Base-by-base conservation (phyloP, 306 rosid species). In the Pyrus communis region DNA sequence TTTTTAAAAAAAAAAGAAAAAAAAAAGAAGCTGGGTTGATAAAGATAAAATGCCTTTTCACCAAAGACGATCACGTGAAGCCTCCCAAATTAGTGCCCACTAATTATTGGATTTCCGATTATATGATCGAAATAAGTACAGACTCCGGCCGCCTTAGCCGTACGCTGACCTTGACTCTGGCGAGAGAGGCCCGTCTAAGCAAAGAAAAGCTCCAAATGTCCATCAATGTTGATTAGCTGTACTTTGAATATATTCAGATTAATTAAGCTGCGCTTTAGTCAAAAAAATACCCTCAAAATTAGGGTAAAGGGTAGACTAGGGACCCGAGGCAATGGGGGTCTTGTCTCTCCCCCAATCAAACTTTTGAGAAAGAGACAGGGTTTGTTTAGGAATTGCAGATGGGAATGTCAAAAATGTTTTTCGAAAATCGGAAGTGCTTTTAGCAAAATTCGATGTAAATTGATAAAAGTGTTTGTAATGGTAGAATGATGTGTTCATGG, bases 11-110 rank as follows among this genome's bases (percentile, higher is more conserved):
- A 1, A 14, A 46, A 12, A 46, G 2, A 11, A 11, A 46, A 46
- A 11, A 46, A 13, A 13, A 45, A 2, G 10, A 51, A 65, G 45
- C 33, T 40, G 43, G 65, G 54, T 59, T 63, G 28, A 52, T 63
- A 49, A 64, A 64, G 67, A 77, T 63, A 17, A 33, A 74, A 28
- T 3, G 28, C 71, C 77, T 73, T 78, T 74, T 31, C 35, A 51
- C 49, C 43, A 71, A 77, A 62, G 60, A 66, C 74, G 71, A 63
- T 65, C 88, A 86, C 81, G 84, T 79, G 88, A 79, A 68, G 25
- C 45, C 68, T 49, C 87, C 84, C 89, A 75, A 80, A 83, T 86
- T 71, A 83, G 86, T 86, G 83, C 75, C 75, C 89, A 68, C 83
- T 83, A 78, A 86, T 86, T 73, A 86, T 79, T 84, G 85, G 75